Evolutionary conservation across 305 asterid species (phyloP).

Genomic region (Fraxinus paxiana): DNA sequence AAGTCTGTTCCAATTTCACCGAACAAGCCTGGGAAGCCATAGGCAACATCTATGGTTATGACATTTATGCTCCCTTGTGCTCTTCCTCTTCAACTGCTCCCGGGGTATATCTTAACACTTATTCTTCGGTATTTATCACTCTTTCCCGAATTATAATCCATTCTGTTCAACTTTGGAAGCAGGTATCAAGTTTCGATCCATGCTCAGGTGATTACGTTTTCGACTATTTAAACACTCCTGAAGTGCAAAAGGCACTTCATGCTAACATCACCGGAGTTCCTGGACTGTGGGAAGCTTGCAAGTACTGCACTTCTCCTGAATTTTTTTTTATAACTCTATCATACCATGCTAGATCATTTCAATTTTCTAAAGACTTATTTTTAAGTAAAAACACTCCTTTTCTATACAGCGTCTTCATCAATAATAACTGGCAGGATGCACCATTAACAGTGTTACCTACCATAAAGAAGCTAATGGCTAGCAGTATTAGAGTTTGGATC

Average conservation of each 20-base stretch:
- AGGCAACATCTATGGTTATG: constrained; percentile 4
- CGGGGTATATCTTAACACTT: constrained; percentile 6
- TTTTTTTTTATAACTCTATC: neutral
- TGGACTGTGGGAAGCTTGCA: constrained; percentile 27
- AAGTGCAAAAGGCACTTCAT: constrained; percentile 31
- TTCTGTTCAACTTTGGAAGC: neutral
- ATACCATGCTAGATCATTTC: neutral
- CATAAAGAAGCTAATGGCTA: neutral
- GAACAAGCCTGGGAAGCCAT: neutral
- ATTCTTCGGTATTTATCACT: neutral
- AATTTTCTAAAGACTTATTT: neutral
- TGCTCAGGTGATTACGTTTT: constrained; percentile 23
- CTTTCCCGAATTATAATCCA: constrained; percentile 2
- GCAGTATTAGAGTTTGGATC: neutral
- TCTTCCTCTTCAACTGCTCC: constrained; percentile 10
- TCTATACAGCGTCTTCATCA: neutral
- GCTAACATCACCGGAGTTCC: constrained; percentile 22
- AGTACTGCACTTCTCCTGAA: constrained; percentile 14
- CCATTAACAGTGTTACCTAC: neutral
- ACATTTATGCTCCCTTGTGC: constrained; percentile 24
- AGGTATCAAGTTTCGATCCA: constrained; percentile 18
- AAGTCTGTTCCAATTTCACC: constrained; percentile 4
- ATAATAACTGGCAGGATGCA: constrained; percentile 26
- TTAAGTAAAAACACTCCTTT: neutral
- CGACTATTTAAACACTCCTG: constrained; percentile 22